These are phyloP conservation scores for Chamaecrista fasciculata DNA, from an alignment of 306 rosid species.

Conservation along the genomic window DNA sequence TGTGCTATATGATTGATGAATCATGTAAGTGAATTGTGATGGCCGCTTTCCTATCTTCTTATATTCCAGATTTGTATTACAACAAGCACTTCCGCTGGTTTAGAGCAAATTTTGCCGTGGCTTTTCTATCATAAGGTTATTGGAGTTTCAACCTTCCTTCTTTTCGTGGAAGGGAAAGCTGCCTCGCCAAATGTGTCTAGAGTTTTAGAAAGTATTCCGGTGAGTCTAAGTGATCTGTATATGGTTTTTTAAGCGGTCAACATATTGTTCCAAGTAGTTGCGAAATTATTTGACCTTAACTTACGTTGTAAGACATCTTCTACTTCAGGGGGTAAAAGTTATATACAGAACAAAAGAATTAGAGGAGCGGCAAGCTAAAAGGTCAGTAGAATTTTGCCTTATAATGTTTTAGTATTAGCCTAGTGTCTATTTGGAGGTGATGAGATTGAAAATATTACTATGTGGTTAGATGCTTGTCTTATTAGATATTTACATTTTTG, in stretches of 20 bases:
- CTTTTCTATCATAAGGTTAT: conserved; percentile 88
- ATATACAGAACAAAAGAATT: conserved; percentile 80
- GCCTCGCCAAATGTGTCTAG: conserved; percentile 75
- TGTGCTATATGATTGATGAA: neutral
- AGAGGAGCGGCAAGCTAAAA: conserved; percentile 91
- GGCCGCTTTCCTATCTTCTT: neutral
- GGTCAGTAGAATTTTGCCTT: conserved; percentile 33
- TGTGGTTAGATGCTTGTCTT: neutral
- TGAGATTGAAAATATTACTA: neutral
- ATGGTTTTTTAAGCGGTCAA: neutral
- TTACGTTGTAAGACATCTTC: neutral
- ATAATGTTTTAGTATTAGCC: neutral
- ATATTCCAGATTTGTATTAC: conserved; percentile 62
- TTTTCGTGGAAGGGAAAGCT: conserved; percentile 96
- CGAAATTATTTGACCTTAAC: neutral
- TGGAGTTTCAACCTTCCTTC: conserved; percentile 82
- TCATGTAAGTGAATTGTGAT: conserved; percentile 14
- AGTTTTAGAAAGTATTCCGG: conserved; percentile 85
- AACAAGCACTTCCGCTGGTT: conserved; percentile 81
- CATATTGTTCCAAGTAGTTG: neutral
- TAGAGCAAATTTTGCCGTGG: conserved; percentile 95
- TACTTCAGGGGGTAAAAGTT: conserved; percentile 81
- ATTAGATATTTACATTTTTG: neutral
- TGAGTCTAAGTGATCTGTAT: conserved; percentile 38
- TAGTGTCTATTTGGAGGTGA: conserved; percentile 12